These are phyloP conservation scores for Suillus decipiens DNA, from an alignment of 768 basidiomycete genomes.

Conservation along the genomic window DNA sequence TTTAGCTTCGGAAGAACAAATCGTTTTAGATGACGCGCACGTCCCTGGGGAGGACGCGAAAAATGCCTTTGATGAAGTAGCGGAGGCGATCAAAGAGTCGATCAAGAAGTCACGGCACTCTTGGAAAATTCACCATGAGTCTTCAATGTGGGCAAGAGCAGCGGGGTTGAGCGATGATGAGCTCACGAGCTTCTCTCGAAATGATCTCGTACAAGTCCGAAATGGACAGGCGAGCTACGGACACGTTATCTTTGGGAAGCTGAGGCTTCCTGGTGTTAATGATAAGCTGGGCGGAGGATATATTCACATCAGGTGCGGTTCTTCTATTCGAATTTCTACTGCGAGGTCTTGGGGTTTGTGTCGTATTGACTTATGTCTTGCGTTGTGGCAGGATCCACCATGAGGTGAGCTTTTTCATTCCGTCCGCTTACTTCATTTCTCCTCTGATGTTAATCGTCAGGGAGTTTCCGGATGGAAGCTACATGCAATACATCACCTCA, in stretches of 20 bases:
- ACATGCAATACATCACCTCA: slow-evolving; percentile 6
- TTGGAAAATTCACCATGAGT: slow-evolving; percentile 64
- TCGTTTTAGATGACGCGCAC: slow-evolving; percentile 61
- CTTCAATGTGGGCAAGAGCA: slow-evolving; percentile 66
- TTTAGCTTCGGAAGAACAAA: slow-evolving; percentile 58
- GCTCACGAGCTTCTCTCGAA: slow-evolving; percentile 49
- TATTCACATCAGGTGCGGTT: slow-evolving; percentile 66
- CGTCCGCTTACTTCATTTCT: not conserved
- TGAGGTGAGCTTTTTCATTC: not conserved
- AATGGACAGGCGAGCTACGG: slow-evolving; percentile 67
- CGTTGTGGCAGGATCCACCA: slow-evolving; percentile 8
- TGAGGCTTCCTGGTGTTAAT: slow-evolving; percentile 65
- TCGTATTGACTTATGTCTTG: not conserved
- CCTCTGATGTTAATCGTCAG: not conserved
- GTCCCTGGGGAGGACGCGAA: slow-evolving; percentile 59
- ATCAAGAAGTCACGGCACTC: slow-evolving; percentile 65
- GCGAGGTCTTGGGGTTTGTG: not conserved
- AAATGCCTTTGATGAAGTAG: slow-evolving; percentile 61
- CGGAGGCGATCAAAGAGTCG: slow-evolving; percentile 60
- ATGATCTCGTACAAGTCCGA: slow-evolving; percentile 47
- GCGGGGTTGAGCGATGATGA: slow-evolving; percentile 49
- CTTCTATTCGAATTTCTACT: not conserved
- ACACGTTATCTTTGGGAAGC: slow-evolving; percentile 73
- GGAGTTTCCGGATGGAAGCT: slow-evolving; percentile 4
- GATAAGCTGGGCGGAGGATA: slow-evolving; percentile 65